These are phyloP conservation scores for Wallacemonas sp. DNA, from an alignment of 208 protist genomes.

Conservation along the genomic window DNA sequence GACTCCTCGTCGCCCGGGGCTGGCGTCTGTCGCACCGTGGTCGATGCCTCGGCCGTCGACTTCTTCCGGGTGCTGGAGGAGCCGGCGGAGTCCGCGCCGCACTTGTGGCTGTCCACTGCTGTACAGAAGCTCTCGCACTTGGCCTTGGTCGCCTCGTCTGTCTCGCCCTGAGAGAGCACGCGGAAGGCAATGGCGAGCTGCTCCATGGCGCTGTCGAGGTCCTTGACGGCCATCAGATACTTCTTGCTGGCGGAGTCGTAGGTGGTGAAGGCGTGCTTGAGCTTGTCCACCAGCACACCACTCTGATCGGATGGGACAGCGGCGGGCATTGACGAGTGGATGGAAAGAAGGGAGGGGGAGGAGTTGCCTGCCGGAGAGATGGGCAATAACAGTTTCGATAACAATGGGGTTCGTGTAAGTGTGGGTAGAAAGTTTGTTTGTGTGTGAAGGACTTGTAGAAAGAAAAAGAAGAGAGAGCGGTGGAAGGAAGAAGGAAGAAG, in stretches of 20 bases:
- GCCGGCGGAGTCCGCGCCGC: neutral
- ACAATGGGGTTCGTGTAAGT: too few species aligned
- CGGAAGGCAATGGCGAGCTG: conserved; percentile 56
- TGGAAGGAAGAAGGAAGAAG: conserved; percentile 12
- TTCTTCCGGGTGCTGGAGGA: neutral
- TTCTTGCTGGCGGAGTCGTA: conserved; percentile 60
- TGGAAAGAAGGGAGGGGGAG: too few species aligned
- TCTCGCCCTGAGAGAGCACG: conserved; percentile 52
- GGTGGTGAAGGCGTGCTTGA: conserved; percentile 51
- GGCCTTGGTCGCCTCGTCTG: conserved; percentile 13
- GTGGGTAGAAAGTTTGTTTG: too few species aligned
- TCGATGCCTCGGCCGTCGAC: neutral
- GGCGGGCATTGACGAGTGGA: conserved; percentile 21
- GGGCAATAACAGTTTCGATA: too few species aligned
- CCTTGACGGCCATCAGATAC: conserved; percentile 60
- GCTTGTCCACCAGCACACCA: conserved; percentile 37
- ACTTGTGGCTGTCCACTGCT: conserved; percentile 45
- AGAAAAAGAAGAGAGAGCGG: neutral
- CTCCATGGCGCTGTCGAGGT: conserved; percentile 49
- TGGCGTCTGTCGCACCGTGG: conserved; percentile 9
- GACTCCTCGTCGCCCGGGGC: neutral
- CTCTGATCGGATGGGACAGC: conserved; percentile 27
- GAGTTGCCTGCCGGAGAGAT: too few species aligned
- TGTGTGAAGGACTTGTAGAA: too few species aligned
- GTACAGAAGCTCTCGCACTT: conserved; percentile 44